Evolutionary conservation across 257 asterid genomes (phyloP).

Genomic region (Lavandula angustifolia): DNA sequence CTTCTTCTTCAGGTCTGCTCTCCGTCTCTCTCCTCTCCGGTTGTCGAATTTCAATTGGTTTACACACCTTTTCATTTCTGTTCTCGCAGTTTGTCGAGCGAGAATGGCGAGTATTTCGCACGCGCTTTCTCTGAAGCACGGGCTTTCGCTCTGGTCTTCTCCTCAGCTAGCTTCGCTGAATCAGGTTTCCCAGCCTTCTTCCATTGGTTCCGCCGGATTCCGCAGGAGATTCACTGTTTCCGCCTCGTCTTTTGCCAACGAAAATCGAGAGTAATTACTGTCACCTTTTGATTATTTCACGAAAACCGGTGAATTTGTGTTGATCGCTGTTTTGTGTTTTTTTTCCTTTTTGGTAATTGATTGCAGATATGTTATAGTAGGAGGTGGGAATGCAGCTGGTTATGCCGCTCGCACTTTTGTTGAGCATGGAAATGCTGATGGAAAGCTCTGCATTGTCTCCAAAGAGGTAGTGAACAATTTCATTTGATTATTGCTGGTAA

Average conservation of each 20-base stretch:
- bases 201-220: conserved; percentile 42
- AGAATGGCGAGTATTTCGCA: conserved; percentile 55
- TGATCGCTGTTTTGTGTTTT: neutral
- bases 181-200: conserved; percentile 39
- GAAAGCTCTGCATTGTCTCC: conserved; percentile 88
- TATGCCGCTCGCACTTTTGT: conserved; percentile 89
- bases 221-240: conserved; percentile 61
- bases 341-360: neutral
- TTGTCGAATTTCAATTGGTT: conserved; percentile 2
- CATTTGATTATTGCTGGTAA: conserved; percentile 11
- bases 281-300: conserved; percentile 4
- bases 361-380: conserved; percentile 81
- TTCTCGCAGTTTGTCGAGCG: conserved; percentile 43
- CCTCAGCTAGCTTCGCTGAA: conserved; percentile 54
- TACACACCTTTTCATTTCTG: conserved; percentile 11
- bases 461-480: conserved; percentile 62
- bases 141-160: conserved; percentile 61
- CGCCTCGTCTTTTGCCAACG: conserved; percentile 75
- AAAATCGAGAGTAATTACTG: conserved; percentile 74
- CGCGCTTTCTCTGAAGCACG: conserved; percentile 64
- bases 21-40: conserved; percentile 8
- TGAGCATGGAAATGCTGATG: conserved; percentile 86
- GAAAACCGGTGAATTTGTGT: neutral
- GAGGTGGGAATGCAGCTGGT: conserved; percentile 98
- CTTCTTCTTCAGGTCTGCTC: conserved; percentile 33